These are phyloP conservation scores for Didymellaceae sp. DNA, from an alignment of 2,329 filamentous ascomycete species.

Conservation along the genomic window DNA sequence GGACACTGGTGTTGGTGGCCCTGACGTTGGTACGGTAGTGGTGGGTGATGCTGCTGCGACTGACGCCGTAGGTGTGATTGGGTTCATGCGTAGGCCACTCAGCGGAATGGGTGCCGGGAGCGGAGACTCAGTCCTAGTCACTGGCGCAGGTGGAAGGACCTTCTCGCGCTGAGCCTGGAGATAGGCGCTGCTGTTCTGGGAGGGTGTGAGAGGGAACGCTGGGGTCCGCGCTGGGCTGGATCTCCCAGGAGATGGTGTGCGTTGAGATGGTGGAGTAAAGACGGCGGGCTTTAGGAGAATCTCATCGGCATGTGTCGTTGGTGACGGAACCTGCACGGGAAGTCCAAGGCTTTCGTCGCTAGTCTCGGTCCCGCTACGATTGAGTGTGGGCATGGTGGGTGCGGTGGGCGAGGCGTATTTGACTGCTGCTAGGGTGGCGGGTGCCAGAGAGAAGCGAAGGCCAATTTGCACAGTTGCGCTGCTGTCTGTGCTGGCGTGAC, in stretches of 20 bases:
- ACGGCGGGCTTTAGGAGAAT: constrained; percentile 24
- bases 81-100: constrained; percentile 47
- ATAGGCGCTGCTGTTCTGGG: constrained; percentile 39
- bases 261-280: constrained; percentile 30
- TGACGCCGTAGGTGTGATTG: constrained; percentile 34
- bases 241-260: constrained; percentile 26
- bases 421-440: constrained; percentile 45
- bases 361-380: constrained; percentile 33
- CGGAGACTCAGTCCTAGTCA: constrained; percentile 7
- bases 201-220: constrained; percentile 34
- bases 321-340: constrained; percentile 40
- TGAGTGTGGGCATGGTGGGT: constrained; percentile 24
- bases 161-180: constrained; percentile 45
- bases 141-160: constrained; percentile 41
- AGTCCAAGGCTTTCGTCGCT: constrained; percentile 39
- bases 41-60: constrained; percentile 23
- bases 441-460: constrained; percentile 65
- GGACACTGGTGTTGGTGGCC: constrained; percentile 17
- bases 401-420: constrained; percentile 30
- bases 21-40: constrained; percentile 19
- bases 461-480: constrained; percentile 76
- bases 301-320: constrained; percentile 21
- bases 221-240: constrained; percentile 33
- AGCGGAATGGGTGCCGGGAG: constrained; percentile 20
- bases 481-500: constrained; percentile 61